phyloP scores from a whole-genome alignment of 1,284 basidiomycete species.

The Golubevia sp. region DNA sequence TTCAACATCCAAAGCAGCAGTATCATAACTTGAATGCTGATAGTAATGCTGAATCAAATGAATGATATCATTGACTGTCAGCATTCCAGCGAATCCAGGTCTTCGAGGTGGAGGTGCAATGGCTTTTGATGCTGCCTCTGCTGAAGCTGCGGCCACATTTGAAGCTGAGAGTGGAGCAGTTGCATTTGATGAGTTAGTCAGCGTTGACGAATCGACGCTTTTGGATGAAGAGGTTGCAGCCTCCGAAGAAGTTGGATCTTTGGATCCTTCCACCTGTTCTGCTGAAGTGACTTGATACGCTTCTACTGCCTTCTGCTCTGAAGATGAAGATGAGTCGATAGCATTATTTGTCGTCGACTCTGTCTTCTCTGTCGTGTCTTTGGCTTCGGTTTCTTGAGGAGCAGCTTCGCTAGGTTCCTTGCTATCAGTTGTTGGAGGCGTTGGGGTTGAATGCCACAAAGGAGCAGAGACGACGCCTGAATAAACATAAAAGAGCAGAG shows the following conservation, averaged over 20 bases:
- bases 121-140: neutral
- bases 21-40: slow-evolving; percentile 70
- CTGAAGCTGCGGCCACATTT: neutral
- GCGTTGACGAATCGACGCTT: too few species aligned
- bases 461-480: slow-evolving; percentile 95
- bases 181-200: slow-evolving; percentile 95
- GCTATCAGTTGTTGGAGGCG: too few species aligned
- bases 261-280: too few species aligned
- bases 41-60: slow-evolving; percentile 59
- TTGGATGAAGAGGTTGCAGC: too few species aligned
- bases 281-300: too few species aligned
- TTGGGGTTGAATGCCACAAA: slow-evolving; percentile 69
- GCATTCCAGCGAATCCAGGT: slow-evolving; percentile 57
- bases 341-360: too few species aligned
- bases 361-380: neutral
- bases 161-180: slow-evolving; percentile 78
- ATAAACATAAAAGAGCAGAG: neutral
- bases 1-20: slow-evolving; percentile 87
- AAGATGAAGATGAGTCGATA: neutral
- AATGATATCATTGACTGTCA: slow-evolving; percentile 60
- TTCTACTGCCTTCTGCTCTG: too few species aligned
- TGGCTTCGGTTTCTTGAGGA: slow-evolving; percentile 7
- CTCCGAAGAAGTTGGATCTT: too few species aligned
- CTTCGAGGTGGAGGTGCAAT: slow-evolving; percentile 11
- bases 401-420: slow-evolving; percentile 15